Percentiles rank a stretch among this genome's conserved stretches.
phyloP scores from a whole-genome alignment of 768 basidiomycete species.

The Kwoniella dejecticola region DNA sequence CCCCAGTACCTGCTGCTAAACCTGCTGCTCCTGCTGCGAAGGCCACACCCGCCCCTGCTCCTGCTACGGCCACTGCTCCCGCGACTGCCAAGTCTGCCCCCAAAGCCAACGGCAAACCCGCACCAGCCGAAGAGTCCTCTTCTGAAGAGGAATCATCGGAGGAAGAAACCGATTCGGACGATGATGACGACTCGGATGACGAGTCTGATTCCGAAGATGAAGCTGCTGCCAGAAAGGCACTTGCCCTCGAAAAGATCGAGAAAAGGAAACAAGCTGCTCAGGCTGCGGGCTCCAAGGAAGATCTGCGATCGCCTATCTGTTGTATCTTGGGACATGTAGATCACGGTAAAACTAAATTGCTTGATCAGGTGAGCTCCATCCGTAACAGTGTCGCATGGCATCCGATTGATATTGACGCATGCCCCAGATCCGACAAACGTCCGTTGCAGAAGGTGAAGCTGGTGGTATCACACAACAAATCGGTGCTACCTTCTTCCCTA shows the following conservation, averaged over 20 bases:
- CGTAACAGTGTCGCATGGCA: not conserved
- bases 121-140: conserved; percentile 56
- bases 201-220: conserved; percentile 57
- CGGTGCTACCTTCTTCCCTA: conserved; percentile 98
- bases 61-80: conserved; percentile 25
- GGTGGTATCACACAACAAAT: conserved; percentile 99
- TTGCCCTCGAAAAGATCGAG: conserved; percentile 75
- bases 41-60: conserved; percentile 22
- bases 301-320: conserved; percentile 94
- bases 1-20: conserved; percentile 1
- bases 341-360: conserved; percentile 95
- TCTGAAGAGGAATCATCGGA: conserved; percentile 41
- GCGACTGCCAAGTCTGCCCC: conserved; percentile 36
- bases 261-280: conserved; percentile 82
- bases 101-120: conserved; percentile 42
- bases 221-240: conserved; percentile 67
- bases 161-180: conserved; percentile 37
- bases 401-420: conserved; percentile 2
- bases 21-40: conserved; percentile 27
- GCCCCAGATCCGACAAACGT: conserved; percentile 92
- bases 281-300: conserved; percentile 80
- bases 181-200: conserved; percentile 53
- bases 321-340: conserved; percentile 99
- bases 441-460: conserved; percentile 98
- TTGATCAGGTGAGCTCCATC: conserved; percentile 75